Evolutionary conservation across 1,284 basidiomycete species (phyloP), one percentile per base, ranked within the genome.

Genomic region (Microbotryum saponariae): DNA sequence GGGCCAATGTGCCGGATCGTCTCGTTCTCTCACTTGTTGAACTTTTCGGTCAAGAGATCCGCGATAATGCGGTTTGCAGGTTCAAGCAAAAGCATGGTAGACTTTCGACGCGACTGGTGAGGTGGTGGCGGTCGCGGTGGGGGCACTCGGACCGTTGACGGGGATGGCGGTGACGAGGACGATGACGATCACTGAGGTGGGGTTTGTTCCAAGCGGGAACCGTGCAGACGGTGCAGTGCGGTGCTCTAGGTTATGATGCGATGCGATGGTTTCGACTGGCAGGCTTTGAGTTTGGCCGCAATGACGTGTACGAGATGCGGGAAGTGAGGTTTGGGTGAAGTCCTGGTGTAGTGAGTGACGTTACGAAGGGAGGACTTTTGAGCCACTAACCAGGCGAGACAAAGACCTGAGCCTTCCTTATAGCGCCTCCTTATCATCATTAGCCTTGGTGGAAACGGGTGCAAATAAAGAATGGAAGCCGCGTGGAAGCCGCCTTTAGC

Each of bases 21-120:
- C 37, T 42, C 37, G 9, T 10, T 42, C 37, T 42, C 82, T 74
- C 75, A 94, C 93, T 89, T 93, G 70, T 79, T 78, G 68, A 89
- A 84, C 76, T 94, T 93, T 74, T 97, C 91, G n/a, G 82, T 80
- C 64, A 98, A 80, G 51, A 93, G 90, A 56, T 88, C 88, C 74
- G 89, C 85, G 71, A 98, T 94, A 77, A 97, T 91, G 71, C 88
- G 85, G 79, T 89, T 94, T 27, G 60, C 62, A 3, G 61, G 59
- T 51, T 68, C 66, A 55, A 68, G 66, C 9, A 53, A 49, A 27
- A 64, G 51, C 63, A 64, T 64, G 9, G 23, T 31, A 50, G 9
- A 21, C 7, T 29, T 6, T 27, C 25, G 20, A 23, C 14, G 16
- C 37, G 37, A 18, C 14, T 33, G 10, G 48, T 4, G 55, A 10